Base-by-base conservation (phyloP, 352 stramenopile genomes). In the Globisporangium orthogonon region DNA sequence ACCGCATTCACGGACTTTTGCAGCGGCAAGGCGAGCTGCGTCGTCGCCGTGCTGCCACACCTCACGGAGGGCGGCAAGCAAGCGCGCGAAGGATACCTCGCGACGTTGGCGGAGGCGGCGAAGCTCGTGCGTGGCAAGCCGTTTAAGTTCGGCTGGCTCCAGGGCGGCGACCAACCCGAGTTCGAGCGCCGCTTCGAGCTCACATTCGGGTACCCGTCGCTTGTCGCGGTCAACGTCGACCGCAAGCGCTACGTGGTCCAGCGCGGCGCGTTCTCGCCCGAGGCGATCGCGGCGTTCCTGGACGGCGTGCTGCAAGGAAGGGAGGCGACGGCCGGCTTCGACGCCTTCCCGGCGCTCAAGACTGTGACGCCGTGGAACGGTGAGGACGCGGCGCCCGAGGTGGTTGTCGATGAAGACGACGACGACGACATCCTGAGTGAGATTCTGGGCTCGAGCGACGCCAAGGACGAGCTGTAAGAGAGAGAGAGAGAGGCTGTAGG, bases 71-170 rank as follows among this genome's bases (percentile, higher is more conserved):
- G 84, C 45, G 84, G 89, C 41, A 96, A 95, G 62, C 68, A 58
- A 41, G 89, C 71, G 2, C 86, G 92, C 54, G 83, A 97, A 18
- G 71, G 60, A 9, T 96, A 97, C 68, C 54, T 98, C n/a, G 67
- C 61, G 9, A 91, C 78, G 23, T 65, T 98, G 5, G 74, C 87
- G 55, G 77, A 82, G 17, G 82, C 79, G 0, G 89, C 89, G 4
- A 96, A 96, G 70, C 63, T 86, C 52, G 84, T 96, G 37, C 82
- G 85, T 23, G 86, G 83, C 55, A 96, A 96, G 70, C 90, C 89
- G 30, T 94, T 97, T 64, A 89, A 83, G 62, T 97, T 97, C 58
- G 77, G 76, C 3, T 98, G 93, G 93, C 83, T 95, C 44, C 84
- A 97, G 56, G 91, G 83, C 14, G 88, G 87, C 15, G 78, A 95